Percentiles rank a stretch among this genome's conserved stretches.
phyloP scores from a whole-genome alignment of 2,329 filamentous ascomycete genomes.

The Ploettnerulaceae sp. region DNA sequence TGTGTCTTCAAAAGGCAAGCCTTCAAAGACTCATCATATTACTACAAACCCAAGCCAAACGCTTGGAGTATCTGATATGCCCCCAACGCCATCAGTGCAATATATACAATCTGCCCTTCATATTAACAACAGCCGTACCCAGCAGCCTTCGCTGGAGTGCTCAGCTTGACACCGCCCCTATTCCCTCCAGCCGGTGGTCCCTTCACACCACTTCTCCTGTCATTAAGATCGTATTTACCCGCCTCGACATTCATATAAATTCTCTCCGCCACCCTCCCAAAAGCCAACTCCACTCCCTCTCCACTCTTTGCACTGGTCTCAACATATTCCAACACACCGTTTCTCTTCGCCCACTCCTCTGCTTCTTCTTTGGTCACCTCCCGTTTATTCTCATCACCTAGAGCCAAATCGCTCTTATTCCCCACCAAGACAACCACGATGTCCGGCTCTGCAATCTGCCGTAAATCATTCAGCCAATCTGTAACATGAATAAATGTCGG shows the following conservation, averaged over 20 bases:
- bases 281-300: conserved; percentile 88
- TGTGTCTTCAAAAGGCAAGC: background rate
- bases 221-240: conserved; percentile 84
- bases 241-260: conserved; percentile 97
- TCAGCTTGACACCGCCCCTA: conserved; percentile 43
- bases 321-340: conserved; percentile 87
- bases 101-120: conserved; percentile 13
- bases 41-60: conserved; percentile 20
- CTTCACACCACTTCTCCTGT: conserved; percentile 88
- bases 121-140: conserved; percentile 30
- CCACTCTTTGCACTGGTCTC: conserved; percentile 96
- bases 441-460: conserved; percentile 90
- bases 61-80: conserved; percentile 22
- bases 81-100: conserved; percentile 24
- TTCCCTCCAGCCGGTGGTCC: conserved; percentile 50
- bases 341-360: conserved; percentile 79
- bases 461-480: conserved; percentile 89
- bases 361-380: conserved; percentile 81
- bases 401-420: conserved; percentile 84
- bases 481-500: conserved; percentile 84
- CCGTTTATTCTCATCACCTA: conserved; percentile 55
- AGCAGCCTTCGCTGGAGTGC: conserved; percentile 18
- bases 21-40: conserved; percentile 4
- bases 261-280: conserved; percentile 86
- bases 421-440: conserved; percentile 93